Evolutionary conservation across 2,329 filamentous ascomycete species (phyloP), one percentile per base, ranked within the genome.

Genomic region (Lojkania enalia): DNA sequence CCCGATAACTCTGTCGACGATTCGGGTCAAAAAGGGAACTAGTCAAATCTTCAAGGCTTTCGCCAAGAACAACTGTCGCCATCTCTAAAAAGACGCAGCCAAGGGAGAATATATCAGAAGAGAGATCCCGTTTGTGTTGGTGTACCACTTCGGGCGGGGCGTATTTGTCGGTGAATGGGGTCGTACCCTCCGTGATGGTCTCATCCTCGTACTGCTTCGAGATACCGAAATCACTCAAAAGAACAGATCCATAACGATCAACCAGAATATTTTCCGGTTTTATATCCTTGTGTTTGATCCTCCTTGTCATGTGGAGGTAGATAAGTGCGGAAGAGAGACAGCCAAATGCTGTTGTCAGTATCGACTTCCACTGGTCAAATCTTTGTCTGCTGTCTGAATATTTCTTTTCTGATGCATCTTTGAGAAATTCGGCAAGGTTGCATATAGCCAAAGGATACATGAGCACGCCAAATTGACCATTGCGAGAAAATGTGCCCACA

Each of bases 251-350:
- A 15, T 35, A 15, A 7, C 15, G 11, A 15, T 7, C 16, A 7
- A 35, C 15, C 11, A 35, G 15, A 11, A 35, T 35, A 15, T 35
- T 35, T 16, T 11, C 15, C 11, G 31, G 31, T 35, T 35, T 35
- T 9, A 35, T 35, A 15, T 35, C 31, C 31, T 35, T 35, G 31
- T 35, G 31, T 15, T 35, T 35, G 11, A 35, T 16, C 25, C n/a
- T 29, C 9, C 11, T 9, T 11, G 31, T 12, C 7, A 16, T 7
- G 16, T 35, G 31, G 11, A 35, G 7, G 16, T 11, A 35, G 11
- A 11, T 35, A 7, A 35, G 11, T 15, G 31, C 31, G 16, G 31
- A 35, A 7, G 31, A 9, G 7, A 35, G 15, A 35, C 31, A 35
- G 7, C 31, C 31, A 9, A 35, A 35, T 12, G 31, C 31, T 15